Evolutionary conservation across 257 asterid genomes (phyloP).

Genomic region (Solanum okadae): DNA sequence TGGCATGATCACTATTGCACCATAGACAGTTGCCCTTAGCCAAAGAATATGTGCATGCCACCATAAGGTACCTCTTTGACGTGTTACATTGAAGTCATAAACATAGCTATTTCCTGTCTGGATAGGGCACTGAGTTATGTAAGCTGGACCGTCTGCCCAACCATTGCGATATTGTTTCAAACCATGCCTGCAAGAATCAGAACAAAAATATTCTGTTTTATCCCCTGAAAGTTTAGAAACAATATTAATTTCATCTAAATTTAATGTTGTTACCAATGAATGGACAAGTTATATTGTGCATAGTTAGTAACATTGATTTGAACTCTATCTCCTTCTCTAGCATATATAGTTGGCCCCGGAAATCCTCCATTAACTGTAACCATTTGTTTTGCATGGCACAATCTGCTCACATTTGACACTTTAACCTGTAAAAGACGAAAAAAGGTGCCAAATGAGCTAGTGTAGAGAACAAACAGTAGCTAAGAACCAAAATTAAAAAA

Average conservation of each 20-base stretch:
- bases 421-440: conserved; percentile 27
- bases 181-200: conserved; percentile 43
- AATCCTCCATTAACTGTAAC: conserved; percentile 56
- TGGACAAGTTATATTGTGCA: conserved; percentile 63
- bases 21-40: conserved; percentile 66
- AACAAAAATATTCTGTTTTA: not conserved
- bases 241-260: not conserved
- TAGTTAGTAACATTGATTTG: conserved; percentile 48
- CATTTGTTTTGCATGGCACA: conserved; percentile 56
- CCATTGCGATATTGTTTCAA: conserved; percentile 51
- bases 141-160: conserved; percentile 50
- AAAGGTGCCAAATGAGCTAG: not conserved
- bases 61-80: conserved; percentile 42
- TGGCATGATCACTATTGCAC: conserved; percentile 59
- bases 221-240: not conserved
- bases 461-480: not conserved
- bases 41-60: conserved; percentile 55
- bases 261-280: conserved; percentile 37
- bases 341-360: conserved; percentile 34
- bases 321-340: conserved; percentile 47
- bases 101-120: conserved; percentile 48
- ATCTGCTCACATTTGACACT: conserved; percentile 53
- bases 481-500: not conserved
- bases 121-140: conserved; percentile 58
- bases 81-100: conserved; percentile 28